A percentile compares a stretch with the other conserved stretches of the same genome.
These are phyloP conservation scores for Kluyveromyces sp. DNA, from an alignment of 1,139 yeast genomes.

Conservation along the genomic window DNA sequence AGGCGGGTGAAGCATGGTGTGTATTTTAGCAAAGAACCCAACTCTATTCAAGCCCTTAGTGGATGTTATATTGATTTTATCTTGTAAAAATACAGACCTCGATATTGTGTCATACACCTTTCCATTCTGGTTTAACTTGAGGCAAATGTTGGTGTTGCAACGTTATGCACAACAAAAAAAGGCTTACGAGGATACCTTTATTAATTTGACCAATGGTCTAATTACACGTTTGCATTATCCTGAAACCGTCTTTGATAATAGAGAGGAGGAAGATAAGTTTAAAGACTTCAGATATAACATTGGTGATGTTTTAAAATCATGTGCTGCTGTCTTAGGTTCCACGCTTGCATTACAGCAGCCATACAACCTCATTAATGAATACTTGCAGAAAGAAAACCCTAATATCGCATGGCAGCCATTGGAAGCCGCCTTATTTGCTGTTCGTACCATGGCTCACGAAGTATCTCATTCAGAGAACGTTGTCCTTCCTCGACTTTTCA, in stretches of 20 bases:
- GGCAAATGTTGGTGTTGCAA: conserved; percentile 59
- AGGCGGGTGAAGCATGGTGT: conserved; percentile 96
- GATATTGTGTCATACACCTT: conserved; percentile 88
- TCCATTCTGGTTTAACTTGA: conserved; percentile 82
- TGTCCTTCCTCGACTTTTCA: conserved; percentile 59
- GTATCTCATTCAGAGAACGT: conserved; percentile 61
- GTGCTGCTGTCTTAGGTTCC: conserved; percentile 85
- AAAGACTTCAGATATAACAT: conserved; percentile 90
- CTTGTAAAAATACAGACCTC: conserved; percentile 46
- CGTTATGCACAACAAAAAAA: conserved; percentile 54
- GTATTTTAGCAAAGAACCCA: conserved; percentile 74
- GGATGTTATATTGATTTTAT: conserved; percentile 47
- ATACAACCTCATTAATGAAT: conserved; percentile 23
- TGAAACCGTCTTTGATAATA: conserved; percentile 32
- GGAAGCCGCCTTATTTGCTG: conserved; percentile 84
- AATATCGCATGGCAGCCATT: conserved; percentile 61
- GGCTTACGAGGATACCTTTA: conserved; percentile 53
- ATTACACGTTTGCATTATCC: conserved; percentile 77
- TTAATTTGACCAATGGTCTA: conserved; percentile 57
- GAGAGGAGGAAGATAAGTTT: conserved; percentile 85
- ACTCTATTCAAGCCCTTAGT: conserved; percentile 65
- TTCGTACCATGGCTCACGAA: conserved; percentile 94
- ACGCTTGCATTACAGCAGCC: conserved; percentile 49
- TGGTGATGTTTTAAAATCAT: conserved; percentile 94
- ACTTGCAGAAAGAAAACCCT: conserved; percentile 14